phyloP scores from a whole-genome alignment of 2,329 filamentous ascomycete species.

The Annulohypoxylon truncatum region DNA sequence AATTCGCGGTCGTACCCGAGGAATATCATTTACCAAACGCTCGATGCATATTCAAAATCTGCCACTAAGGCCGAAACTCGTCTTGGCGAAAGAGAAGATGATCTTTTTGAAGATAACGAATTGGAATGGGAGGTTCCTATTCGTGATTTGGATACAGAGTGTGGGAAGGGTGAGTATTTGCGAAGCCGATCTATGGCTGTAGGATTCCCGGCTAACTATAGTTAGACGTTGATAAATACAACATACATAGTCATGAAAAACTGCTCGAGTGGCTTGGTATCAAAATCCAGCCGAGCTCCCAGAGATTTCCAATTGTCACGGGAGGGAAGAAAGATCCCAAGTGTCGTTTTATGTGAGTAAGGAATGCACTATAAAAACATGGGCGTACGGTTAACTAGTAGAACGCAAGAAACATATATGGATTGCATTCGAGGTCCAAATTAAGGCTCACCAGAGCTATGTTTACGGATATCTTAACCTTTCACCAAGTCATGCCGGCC shows the following conservation, averaged over 20 bases:
- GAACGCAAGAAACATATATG: constrained; percentile 30
- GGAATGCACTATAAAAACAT: neutral
- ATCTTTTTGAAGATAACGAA: constrained; percentile 8
- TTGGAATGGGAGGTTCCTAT: constrained; percentile 14
- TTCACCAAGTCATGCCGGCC: constrained; percentile 55
- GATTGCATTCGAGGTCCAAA: constrained; percentile 22
- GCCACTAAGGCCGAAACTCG: neutral
- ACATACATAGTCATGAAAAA: constrained; percentile 5
- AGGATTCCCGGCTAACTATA: neutral
- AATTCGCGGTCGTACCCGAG: constrained; percentile 9
- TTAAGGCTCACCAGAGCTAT: constrained; percentile 34
- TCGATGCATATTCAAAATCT: constrained; percentile 13
- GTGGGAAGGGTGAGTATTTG: constrained; percentile 9
- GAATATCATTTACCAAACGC: constrained; percentile 8
- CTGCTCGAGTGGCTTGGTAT: constrained; percentile 16
- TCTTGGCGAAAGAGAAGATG: constrained; percentile 2
- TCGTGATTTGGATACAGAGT: constrained; percentile 16
- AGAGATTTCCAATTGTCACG: neutral
- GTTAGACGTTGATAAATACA: constrained; percentile 16
- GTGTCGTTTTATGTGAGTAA: constrained; percentile 39
- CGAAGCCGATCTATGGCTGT: neutral
- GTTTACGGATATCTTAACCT: constrained; percentile 41
- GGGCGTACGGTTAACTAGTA: neutral
- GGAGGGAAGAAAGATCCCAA: constrained; percentile 28
- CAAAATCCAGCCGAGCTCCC: neutral